These are phyloP conservation scores for Suaeda aralocaspica DNA, from an alignment of 148 eudicot species.

Conservation along the genomic window DNA sequence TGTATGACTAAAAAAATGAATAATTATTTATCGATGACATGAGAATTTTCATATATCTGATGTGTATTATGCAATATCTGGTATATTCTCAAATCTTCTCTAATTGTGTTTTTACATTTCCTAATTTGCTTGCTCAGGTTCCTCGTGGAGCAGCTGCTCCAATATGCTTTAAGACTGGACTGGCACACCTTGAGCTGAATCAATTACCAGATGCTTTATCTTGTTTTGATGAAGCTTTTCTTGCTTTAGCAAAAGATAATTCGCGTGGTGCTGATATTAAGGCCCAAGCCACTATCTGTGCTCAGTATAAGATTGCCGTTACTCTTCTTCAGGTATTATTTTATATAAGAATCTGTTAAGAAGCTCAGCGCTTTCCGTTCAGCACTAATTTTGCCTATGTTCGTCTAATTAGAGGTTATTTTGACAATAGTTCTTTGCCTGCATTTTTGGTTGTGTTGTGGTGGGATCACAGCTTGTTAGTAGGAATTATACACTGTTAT, in stretches of 20 bases:
- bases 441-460: neutral
- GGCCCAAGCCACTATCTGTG: constrained; percentile 97
- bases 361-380: neutral
- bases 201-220: constrained; percentile 96
- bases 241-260: constrained; percentile 94
- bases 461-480: neutral
- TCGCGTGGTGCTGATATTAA: constrained; percentile 91
- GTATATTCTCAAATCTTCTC: neutral
- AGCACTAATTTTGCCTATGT: neutral
- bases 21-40: neutral
- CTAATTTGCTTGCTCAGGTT: constrained; percentile 45
- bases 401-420: neutral
- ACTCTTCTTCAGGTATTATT: constrained; percentile 81
- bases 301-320: constrained; percentile 95
- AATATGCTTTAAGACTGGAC: constrained; percentile 85
- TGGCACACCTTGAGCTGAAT: constrained; percentile 92
- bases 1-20: neutral
- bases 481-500: neutral
- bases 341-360: neutral
- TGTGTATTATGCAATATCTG: neutral
- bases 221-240: constrained; percentile 95
- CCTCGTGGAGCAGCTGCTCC: constrained; percentile 99
- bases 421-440: neutral
- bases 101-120: constrained; percentile 11
- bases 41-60: neutral